Percentiles rank a stretch among this genome's conserved stretches.
These are phyloP conservation scores for Hemisphaericaspora lyxosophila DNA, from an alignment of 1,139 yeast species.

Conservation along the genomic window DNA sequence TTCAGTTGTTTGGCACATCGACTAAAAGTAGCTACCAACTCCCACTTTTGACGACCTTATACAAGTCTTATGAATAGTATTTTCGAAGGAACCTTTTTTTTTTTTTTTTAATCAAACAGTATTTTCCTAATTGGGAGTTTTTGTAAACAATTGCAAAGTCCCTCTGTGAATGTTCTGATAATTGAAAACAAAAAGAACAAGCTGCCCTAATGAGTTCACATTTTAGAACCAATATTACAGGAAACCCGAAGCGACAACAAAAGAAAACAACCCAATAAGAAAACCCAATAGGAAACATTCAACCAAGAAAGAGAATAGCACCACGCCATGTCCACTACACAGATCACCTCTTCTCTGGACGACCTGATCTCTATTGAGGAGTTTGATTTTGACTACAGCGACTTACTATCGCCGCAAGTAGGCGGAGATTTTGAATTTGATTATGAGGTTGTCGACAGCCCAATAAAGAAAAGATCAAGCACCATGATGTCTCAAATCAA, in stretches of 20 bases:
- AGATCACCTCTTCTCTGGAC: too few species aligned
- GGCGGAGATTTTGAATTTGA: background rate
- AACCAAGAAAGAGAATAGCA: too few species aligned
- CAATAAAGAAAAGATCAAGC: slow-evolving; percentile 5
- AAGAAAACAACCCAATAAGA: background rate
- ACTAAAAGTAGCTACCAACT: background rate
- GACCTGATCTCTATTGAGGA: slow-evolving; percentile 18
- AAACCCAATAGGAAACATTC: too few species aligned
- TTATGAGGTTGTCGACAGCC: slow-evolving; percentile 2
- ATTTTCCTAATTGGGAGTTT: slow-evolving; percentile 12
- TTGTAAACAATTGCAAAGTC: slow-evolving; percentile 18
- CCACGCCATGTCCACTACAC: too few species aligned
- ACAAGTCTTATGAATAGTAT: too few species aligned
- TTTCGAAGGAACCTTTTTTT: too few species aligned
- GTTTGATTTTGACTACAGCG: slow-evolving; percentile 26
- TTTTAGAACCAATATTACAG: too few species aligned
- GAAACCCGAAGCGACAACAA: too few species aligned
- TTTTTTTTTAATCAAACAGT: too few species aligned
- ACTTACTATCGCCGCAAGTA: slow-evolving; percentile 19
- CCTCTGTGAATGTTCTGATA: too few species aligned
- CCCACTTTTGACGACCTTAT: too few species aligned
- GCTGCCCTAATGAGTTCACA: too few species aligned
- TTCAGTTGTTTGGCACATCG: background rate
- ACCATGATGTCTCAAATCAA: background rate
- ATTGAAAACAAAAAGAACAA: background rate